Percentiles rank a stretch among this genome's conserved stretches.
Conservation (phyloP, 148 eudicot genomes). For the Amaranthus cruentus region DNA sequence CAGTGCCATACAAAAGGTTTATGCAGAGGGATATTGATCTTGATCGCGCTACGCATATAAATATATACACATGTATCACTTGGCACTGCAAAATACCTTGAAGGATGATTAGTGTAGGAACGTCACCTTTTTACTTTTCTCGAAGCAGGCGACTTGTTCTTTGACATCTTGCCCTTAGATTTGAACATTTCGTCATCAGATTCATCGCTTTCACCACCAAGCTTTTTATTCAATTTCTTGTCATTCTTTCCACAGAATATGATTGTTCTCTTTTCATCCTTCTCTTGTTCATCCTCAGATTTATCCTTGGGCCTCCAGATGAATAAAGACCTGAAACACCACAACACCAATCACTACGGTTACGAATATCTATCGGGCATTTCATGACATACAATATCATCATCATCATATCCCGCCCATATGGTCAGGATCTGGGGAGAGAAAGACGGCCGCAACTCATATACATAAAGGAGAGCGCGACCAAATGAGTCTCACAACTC, state of each 20-base stretch:
- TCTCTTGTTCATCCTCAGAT: slow-evolving; percentile 38
- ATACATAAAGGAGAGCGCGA: too few species aligned
- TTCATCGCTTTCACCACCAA: slow-evolving; percentile 61
- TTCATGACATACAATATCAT: neutral
- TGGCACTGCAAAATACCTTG: neutral
- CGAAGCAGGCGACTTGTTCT: slow-evolving; percentile 25
- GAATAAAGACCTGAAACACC: slow-evolving; percentile 61
- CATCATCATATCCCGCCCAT: too few species aligned
- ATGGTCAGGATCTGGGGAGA: too few species aligned
- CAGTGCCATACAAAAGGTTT: neutral
- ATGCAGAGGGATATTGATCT: neutral
- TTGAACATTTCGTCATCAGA: slow-evolving; percentile 45
- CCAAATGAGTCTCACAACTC: too few species aligned
- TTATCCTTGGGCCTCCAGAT: slow-evolving; percentile 82
- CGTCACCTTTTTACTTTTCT: slow-evolving; percentile 17
- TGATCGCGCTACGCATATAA: neutral
- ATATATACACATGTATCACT: neutral
- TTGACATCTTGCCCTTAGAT: slow-evolving; percentile 43
- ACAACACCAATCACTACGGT: neutral
- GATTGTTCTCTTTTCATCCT: slow-evolving; percentile 55
- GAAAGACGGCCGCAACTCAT: too few species aligned
- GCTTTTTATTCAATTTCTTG: slow-evolving; percentile 44
- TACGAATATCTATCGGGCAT: neutral
- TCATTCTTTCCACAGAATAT: slow-evolving; percentile 43
- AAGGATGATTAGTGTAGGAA: neutral